Evolutionary conservation across 2,329 filamentous ascomycete species (phyloP), one percentile per base, ranked within the genome.

Genomic region (Claviceps lovelessii): DNA sequence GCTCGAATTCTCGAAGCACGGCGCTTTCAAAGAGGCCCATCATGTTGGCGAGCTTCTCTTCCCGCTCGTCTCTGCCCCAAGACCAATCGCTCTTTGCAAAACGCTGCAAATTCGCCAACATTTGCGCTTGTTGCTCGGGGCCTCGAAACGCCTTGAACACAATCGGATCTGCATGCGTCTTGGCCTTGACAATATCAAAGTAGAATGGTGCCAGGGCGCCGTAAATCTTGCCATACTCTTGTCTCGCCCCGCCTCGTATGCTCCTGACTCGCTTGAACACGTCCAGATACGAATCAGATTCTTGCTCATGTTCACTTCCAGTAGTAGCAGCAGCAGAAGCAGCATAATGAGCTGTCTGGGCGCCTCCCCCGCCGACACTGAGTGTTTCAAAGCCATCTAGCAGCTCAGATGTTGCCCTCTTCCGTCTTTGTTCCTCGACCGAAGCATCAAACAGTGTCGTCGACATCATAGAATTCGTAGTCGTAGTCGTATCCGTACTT

Each of bases 151-250:
- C 86, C 62, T 86, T 83, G 70, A 97, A 98, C 9, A 97, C 75
- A 39, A 89, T 76, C 7, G 88, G 88, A 60, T 96, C 86, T 15
- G 86, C 81, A 71, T 86, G 88, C 58, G 75, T 88, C 71, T 76
- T 81, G 2, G 85, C 83, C 58, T 75, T 77, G 41, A 80, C 81
- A 46, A 97, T 78, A 66, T 98, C 89, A 59, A 82, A 81, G 70
- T 97, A 98, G 62, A 94, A 91, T 0, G 90, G 90, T 11, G 84
- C 87, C 61, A 98, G 70, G 4, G 88, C 86, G n/a, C 84, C 85
- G 68, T 97, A 94, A 15, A 97, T 77, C 67, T 86, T 94, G 17
- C 86, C 91, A 66, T 90, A 98, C 68, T 97, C 90, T 62, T 93
- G 83, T 58, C 90, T 80, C 48, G 93, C 93, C 62, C 84, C 81